Evolutionary conservation across 352 stramenopile genomes (phyloP), one percentile per base, ranked within the genome.

Genomic region (Aphanomyces astaci): DNA sequence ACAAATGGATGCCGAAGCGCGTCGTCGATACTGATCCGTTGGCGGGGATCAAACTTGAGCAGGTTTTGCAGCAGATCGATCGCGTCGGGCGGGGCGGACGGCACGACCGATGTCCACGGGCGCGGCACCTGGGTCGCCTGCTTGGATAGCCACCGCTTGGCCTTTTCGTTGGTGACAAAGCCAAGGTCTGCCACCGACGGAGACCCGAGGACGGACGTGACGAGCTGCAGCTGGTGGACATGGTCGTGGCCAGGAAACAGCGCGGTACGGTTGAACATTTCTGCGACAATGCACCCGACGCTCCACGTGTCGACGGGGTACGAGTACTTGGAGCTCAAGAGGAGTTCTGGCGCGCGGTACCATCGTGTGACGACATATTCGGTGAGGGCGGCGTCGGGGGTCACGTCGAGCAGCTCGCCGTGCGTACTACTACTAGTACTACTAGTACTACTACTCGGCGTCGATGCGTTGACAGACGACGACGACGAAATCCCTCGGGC

Each of bases 221-320:
- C 92, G 45, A 94, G 69, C 70, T 97, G 97, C 31, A 99, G 76
- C 64, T 94, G 86, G 57, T 94, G 86, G 27, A 94, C 83, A 70
- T 94, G 84, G 62, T 94, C 86, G 56, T 94, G 86, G 11, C 86
- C 86, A 0, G 86, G 86, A 39, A 94, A 94, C 0, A 94, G 70
- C 33, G 86, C 78, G 65, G 84, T 90, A 30, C 86, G 80, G 1
- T 77, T 88, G 56, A 99, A 96, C 71, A 99, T 91, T 76, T 99
- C 97, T 11, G 92, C 96, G 64, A 99, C 89, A 69, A 99, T 99
- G 76, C 97, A 99, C 4, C 97, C 97, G 5, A 98, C 92, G 64
- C 85, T 91, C 94, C 94, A 98, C 9, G 98, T 74, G 73, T 98
- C 95, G 65, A 99, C 96, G 9, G 89, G 80, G 39, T 96, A 92